Evolutionary conservation across 768 basidiomycete genomes (phyloP).

Genomic region (Suillus clintonianus): DNA sequence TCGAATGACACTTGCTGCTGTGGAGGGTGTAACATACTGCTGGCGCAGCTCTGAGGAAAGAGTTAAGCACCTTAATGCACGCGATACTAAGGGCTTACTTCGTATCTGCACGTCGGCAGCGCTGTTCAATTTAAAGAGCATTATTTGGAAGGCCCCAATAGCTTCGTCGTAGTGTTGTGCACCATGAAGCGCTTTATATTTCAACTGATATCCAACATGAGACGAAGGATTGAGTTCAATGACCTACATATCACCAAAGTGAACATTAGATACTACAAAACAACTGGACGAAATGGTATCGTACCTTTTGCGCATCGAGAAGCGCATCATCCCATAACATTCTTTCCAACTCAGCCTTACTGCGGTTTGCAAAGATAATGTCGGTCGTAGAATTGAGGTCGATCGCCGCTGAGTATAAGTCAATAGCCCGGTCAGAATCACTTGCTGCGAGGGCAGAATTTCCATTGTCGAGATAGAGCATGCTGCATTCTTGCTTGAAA

Average conservation of each 20-base stretch:
- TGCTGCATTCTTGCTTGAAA: not conserved
- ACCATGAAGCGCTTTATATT: conserved; percentile 9
- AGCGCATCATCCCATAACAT: conserved; percentile 10
- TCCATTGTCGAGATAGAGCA: not conserved
- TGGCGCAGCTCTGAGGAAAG: conserved; percentile 9
- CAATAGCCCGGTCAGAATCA: conserved; percentile 14
- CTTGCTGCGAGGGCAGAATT: not conserved
- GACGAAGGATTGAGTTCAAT: conserved; percentile 12
- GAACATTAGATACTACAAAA: not conserved
- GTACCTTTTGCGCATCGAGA: not conserved
- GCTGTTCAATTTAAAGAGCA: not conserved
- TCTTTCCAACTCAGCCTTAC: not conserved
- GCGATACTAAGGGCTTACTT: not conserved
- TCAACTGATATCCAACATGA: conserved; percentile 18
- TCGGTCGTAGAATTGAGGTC: conserved; percentile 4
- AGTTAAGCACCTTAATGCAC: not conserved
- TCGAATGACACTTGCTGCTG: conserved; percentile 4
- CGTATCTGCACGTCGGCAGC: conserved; percentile 9
- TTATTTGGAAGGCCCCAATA: conserved; percentile 12
- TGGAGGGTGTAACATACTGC: conserved; percentile 3
- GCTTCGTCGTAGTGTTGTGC: conserved; percentile 10
- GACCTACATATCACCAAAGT: conserved; percentile 9
- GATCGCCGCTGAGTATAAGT: conserved; percentile 15
- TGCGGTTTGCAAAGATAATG: conserved; percentile 15
- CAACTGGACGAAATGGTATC: not conserved